Evolutionary conservation across 2,329 filamentous ascomycete genomes (phyloP).

Genomic region (Colletotrichum magnum): DNA sequence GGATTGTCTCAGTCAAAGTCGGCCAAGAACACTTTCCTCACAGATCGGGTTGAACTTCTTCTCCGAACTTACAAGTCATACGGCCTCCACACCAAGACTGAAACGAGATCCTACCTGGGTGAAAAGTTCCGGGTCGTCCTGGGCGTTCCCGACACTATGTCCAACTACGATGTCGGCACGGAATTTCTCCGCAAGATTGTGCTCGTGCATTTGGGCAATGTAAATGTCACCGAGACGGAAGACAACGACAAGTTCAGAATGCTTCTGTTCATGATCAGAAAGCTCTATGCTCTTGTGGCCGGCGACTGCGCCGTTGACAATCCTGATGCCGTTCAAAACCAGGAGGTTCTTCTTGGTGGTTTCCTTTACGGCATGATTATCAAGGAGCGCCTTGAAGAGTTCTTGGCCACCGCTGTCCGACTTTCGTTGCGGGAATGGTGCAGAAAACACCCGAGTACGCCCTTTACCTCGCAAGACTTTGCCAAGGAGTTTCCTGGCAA

Average conservation of each 20-base stretch:
- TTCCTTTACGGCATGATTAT: constrained; percentile 96
- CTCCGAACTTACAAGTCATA: constrained; percentile 95
- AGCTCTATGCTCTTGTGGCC: constrained; percentile 92
- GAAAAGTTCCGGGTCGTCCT: constrained; percentile 92
- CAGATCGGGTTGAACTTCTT: constrained; percentile 92
- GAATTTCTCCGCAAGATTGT: constrained; percentile 94
- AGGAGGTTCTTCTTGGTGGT: constrained; percentile 93
- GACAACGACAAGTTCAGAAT: constrained; percentile 94
- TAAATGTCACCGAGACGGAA: constrained; percentile 86
- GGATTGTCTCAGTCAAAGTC: constrained; percentile 83
- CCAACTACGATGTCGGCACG: constrained; percentile 89
- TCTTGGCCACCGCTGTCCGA: constrained; percentile 73
- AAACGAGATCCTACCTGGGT: constrained; percentile 89
- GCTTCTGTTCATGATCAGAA: constrained; percentile 95
- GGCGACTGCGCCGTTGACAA: constrained; percentile 96
- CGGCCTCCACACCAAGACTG: constrained; percentile 82
- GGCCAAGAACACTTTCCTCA: constrained; percentile 90
- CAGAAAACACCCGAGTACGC: constrained; percentile 70
- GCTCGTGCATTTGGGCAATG: constrained; percentile 89
- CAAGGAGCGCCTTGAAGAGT: constrained; percentile 94
- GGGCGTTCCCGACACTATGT: constrained; percentile 85
- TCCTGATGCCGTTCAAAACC: constrained; percentile 95
- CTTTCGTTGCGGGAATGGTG: constrained; percentile 70
- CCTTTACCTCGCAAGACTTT: constrained; percentile 85
- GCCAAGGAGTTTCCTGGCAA: constrained; percentile 82